These are phyloP conservation scores for Globisporangium parvum DNA, from an alignment of 352 stramenopile genomes.

Conservation along the genomic window DNA sequence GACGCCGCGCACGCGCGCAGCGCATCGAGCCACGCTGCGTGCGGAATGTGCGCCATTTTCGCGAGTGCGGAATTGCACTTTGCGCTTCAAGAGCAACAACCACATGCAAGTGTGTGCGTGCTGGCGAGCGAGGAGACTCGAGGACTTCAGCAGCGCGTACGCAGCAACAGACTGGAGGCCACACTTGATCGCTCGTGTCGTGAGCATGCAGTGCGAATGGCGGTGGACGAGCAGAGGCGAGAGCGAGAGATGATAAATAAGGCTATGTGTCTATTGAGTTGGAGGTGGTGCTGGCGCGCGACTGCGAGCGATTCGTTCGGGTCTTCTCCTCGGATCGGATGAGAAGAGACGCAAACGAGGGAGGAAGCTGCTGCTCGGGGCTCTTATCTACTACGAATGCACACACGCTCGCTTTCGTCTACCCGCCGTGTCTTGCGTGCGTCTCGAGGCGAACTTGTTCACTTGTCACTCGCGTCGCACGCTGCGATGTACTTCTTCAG, in stretches of 20 bases:
- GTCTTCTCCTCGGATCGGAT: constrained; percentile 5
- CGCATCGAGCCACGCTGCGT: constrained; percentile 6
- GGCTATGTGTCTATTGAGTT: constrained; percentile 2
- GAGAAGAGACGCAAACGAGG: constrained; percentile 8
- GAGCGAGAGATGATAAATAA: neutral
- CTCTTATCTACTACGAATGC: constrained; percentile 1
- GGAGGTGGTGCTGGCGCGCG: neutral
- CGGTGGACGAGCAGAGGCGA: neutral
- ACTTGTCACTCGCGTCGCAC: constrained; percentile 30
- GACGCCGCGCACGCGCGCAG: constrained; percentile 1
- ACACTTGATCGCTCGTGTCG: too few relatives aligned
- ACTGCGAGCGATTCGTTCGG: constrained; percentile 17
- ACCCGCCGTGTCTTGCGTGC: neutral
- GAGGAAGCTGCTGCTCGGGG: neutral
- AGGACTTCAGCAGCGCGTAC: too few relatives aligned
- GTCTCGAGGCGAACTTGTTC: neutral
- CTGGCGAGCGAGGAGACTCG: too few relatives aligned
- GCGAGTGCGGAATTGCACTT: neutral
- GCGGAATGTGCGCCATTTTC: neutral
- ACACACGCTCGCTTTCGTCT: neutral
- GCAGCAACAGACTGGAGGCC: too few relatives aligned
- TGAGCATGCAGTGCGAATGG: neutral
- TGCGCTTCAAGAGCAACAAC: neutral
- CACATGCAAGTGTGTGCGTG: too few relatives aligned
- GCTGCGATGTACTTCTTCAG: constrained; percentile 64